Percentiles rank a stretch among this genome's conserved stretches.
Conservation (phyloP, 495 filamentous ascomycete genomes). For the Aspergillus ostianus region DNA sequence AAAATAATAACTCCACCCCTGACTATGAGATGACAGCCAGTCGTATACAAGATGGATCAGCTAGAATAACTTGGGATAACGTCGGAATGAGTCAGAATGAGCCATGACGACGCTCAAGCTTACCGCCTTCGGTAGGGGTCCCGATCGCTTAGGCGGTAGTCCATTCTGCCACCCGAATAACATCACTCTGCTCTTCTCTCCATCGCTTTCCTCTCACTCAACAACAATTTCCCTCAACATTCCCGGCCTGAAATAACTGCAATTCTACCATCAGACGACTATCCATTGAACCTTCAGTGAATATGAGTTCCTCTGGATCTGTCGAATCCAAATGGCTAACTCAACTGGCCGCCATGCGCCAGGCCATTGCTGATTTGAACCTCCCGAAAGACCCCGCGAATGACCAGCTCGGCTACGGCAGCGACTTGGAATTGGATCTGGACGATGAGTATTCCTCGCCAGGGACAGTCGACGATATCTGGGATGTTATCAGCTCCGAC, state of each 20-base stretch:
- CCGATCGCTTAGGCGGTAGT: neutral
- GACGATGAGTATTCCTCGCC: constrained; percentile 61
- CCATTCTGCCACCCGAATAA: neutral
- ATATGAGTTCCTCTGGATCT: constrained; percentile 33
- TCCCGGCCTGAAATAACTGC: neutral
- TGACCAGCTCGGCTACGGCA: constrained; percentile 47
- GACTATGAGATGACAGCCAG: too few relatives aligned
- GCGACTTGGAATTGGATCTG: constrained; percentile 58
- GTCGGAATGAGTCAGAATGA: neutral
- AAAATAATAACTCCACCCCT: too few relatives aligned
- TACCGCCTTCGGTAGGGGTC: neutral
- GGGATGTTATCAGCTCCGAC: constrained; percentile 83
- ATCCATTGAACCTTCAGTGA: neutral
- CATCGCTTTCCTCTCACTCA: neutral
- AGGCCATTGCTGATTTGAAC: constrained; percentile 68
- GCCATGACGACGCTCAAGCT: neutral
- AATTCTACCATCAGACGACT: neutral
- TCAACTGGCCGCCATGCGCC: constrained; percentile 68
- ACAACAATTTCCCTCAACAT: neutral
- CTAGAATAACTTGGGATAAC: neutral
- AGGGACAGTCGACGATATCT: constrained; percentile 73
- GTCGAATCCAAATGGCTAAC: constrained; percentile 68
- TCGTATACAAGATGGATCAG: neutral
- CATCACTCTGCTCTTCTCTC: neutral
- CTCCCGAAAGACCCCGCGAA: constrained; percentile 47